Evolutionary conservation across 257 asterid genomes (phyloP).

Genomic region (Solanum stenotomum): DNA sequence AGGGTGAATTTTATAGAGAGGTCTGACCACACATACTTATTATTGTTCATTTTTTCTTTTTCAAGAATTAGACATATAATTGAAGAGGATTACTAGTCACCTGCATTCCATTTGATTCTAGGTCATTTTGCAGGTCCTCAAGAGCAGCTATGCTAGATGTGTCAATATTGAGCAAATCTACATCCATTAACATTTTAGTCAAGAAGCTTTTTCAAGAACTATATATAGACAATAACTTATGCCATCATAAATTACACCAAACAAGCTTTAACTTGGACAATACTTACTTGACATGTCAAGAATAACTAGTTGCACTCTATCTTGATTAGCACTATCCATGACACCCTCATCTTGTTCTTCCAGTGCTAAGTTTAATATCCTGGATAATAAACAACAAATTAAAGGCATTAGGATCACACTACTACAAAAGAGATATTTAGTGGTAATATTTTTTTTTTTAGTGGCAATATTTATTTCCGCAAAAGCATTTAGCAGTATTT

Average conservation of each 20-base stretch:
- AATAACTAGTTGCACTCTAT: constrained; percentile 10
- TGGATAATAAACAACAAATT: background rate
- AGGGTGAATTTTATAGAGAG: background rate
- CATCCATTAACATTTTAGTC: background rate
- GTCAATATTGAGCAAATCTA: constrained; percentile 25
- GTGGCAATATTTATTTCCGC: background rate
- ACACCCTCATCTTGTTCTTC: constrained; percentile 6
- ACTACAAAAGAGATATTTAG: too few relatives aligned
- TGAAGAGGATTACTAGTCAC: background rate
- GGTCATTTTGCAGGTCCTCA: constrained; percentile 14
- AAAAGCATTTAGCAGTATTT: background rate
- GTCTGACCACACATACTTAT: too few relatives aligned
- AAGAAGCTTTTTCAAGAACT: too few relatives aligned
- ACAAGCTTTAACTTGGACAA: background rate
- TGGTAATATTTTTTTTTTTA: too few relatives aligned
- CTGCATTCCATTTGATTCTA: constrained; percentile 17
- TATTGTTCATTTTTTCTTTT: background rate
- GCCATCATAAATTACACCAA: background rate
- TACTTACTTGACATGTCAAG: constrained; percentile 34
- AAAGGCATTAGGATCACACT: background rate
- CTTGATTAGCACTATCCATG: background rate
- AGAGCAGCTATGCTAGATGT: constrained; percentile 20
- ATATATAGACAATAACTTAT: background rate
- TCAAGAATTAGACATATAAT: background rate
- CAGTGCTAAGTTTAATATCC: constrained; percentile 1